Evolutionary conservation across 2,329 filamentous ascomycete species (phyloP).

Genomic region (Colletotrichum eremochloae): DNA sequence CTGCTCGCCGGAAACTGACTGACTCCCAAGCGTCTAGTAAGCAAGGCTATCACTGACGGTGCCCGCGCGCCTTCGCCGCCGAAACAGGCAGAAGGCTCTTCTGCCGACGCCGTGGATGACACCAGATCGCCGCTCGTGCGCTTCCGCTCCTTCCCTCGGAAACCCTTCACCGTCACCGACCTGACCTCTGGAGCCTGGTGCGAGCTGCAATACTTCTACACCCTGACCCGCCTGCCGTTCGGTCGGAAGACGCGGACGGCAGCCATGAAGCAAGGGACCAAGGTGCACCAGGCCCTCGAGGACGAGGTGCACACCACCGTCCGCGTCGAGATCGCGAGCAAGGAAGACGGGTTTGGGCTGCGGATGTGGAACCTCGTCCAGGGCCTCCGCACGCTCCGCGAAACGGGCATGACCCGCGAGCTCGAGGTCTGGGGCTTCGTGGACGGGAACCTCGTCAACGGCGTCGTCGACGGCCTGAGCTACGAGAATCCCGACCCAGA

Average conservation of each 20-base stretch:
- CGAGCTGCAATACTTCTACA: conserved; percentile 94
- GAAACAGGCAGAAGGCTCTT: conserved; percentile 44
- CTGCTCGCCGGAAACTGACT: conserved; percentile 63
- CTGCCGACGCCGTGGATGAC: conserved; percentile 48
- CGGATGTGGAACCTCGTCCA: conserved; percentile 93
- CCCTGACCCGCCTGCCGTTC: conserved; percentile 76
- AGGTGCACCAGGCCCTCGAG: conserved; percentile 86
- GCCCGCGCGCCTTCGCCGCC: conserved; percentile 31
- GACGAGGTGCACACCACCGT: conserved; percentile 86
- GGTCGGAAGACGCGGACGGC: conserved; percentile 81
- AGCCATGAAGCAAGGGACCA: conserved; percentile 87
- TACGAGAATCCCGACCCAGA: conserved; percentile 80
- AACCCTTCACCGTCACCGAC: conserved; percentile 88
- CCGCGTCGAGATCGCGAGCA: conserved; percentile 76
- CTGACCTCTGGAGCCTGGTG: conserved; percentile 94
- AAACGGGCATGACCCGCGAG: conserved; percentile 80
- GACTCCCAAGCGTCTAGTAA: conserved; percentile 75
- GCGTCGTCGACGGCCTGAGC: conserved; percentile 89
- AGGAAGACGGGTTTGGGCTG: conserved; percentile 86
- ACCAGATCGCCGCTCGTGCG: conserved; percentile 75
- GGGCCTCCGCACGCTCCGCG: conserved; percentile 79
- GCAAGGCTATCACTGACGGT: conserved; percentile 54
- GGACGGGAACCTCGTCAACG: conserved; percentile 86
- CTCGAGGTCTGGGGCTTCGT: conserved; percentile 88
- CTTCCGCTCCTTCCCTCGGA: conserved; percentile 82